phyloP scores from a whole-genome alignment of 345 rosid species.

The Gossypium longicalyx region DNA sequence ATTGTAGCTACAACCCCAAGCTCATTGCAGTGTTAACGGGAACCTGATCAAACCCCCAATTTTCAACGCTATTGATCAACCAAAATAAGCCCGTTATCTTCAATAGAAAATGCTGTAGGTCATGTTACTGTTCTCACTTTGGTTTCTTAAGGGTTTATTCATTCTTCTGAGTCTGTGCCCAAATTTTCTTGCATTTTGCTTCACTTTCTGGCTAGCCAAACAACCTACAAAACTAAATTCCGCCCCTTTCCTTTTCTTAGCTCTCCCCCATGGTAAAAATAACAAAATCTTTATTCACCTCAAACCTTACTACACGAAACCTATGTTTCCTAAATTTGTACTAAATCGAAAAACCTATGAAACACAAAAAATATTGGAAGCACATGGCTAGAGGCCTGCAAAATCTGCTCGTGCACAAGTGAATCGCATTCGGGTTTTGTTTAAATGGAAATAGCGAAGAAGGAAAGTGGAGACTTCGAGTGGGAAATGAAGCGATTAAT shows the following conservation, averaged over 20 bases:
- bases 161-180: slow-evolving; percentile 30
- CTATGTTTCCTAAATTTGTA: not conserved
- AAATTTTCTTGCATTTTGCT: not conserved
- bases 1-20: slow-evolving; percentile 59
- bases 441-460: not conserved
- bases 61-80: too few relatives aligned
- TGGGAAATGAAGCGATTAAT: too few relatives aligned
- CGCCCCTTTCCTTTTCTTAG: not conserved
- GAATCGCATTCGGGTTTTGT: not conserved
- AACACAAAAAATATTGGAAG: not conserved
- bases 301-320: not conserved
- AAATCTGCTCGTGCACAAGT: not conserved
- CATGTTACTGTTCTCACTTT: too few relatives aligned
- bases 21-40: slow-evolving; percentile 16
- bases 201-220: not conserved
- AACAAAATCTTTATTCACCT: not conserved
- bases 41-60: too few relatives aligned
- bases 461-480: too few relatives aligned
- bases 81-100: too few relatives aligned
- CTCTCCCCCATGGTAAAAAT: not conserved
- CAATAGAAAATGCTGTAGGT: too few relatives aligned
- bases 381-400: not conserved
- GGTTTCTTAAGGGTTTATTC: slow-evolving; percentile 40
- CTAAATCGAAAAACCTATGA: too few relatives aligned
- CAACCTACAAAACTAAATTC: not conserved